Evolutionary conservation across 2,329 filamentous ascomycete species (phyloP).

Genomic region (Fusarium dimerum): DNA sequence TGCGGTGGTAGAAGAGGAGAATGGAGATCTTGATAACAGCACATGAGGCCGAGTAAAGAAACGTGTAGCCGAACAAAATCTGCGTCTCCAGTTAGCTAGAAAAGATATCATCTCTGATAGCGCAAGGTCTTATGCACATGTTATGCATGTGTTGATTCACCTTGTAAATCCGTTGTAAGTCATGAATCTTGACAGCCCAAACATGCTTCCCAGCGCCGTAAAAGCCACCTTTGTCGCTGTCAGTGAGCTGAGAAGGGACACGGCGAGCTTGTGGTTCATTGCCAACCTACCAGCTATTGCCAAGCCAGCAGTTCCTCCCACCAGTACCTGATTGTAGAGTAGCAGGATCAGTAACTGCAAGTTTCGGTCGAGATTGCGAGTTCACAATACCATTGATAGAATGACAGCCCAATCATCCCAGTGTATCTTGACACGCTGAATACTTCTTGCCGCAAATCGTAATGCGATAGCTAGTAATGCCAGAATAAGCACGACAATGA

Average conservation of each 20-base stretch:
- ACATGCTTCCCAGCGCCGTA: conserved; percentile 10
- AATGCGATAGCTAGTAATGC: background rate
- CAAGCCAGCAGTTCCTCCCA: conserved; percentile 6
- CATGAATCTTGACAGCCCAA: conserved; percentile 3
- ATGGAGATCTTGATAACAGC: conserved; percentile 12
- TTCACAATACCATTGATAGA: background rate
- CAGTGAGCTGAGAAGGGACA: background rate
- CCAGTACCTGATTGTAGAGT: background rate
- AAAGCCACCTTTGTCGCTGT: conserved; percentile 3
- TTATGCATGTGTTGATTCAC: background rate
- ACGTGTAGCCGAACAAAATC: conserved; percentile 8
- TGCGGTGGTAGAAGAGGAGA: conserved; percentile 13
- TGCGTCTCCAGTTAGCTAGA: background rate
- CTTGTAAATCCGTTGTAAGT: conserved; percentile 7
- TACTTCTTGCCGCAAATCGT: conserved; percentile 2
- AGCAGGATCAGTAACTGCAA: background rate
- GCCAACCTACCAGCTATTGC: conserved; percentile 3
- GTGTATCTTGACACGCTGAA: conserved; percentile 1
- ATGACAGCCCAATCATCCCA: conserved; percentile 13
- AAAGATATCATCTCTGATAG: too few species aligned
- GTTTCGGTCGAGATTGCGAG: too few species aligned
- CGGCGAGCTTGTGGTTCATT: too few species aligned
- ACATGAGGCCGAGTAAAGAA: conserved; percentile 5
- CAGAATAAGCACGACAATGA: conserved; percentile 1
- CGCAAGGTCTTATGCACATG: too few species aligned